phyloP scores from a whole-genome alignment of 352 stramenopile species.

The Globisporangium splendens region DNA sequence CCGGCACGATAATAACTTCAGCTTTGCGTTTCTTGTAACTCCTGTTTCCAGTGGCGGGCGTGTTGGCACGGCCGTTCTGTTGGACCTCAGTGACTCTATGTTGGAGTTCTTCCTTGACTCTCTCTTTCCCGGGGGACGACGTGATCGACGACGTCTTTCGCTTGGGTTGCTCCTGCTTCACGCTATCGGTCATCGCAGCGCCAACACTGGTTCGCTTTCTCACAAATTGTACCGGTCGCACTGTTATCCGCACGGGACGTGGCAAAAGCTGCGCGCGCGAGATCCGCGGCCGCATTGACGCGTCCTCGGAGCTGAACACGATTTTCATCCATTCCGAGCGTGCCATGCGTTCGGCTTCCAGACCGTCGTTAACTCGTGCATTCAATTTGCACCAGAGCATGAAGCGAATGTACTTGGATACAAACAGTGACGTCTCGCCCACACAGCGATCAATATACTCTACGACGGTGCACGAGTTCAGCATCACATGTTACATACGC shows the following conservation, averaged over 20 bases:
- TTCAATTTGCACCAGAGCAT: conserved; percentile 55
- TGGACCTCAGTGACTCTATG: background rate
- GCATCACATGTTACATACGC: conserved; percentile 5
- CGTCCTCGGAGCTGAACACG: conserved; percentile 46
- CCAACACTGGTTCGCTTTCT: conserved; percentile 17
- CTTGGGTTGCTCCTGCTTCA: conserved; percentile 2
- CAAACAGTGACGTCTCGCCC: conserved; percentile 22
- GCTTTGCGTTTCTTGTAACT: conserved; percentile 13
- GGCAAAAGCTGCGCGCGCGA: conserved; percentile 41
- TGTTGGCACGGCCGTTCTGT: conserved; percentile 9
- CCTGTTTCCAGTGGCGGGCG: background rate
- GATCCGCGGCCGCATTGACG: conserved; percentile 15
- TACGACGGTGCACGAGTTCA: conserved; percentile 14
- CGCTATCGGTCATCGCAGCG: conserved; percentile 3
- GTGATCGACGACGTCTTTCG: background rate
- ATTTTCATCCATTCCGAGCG: conserved; percentile 84
- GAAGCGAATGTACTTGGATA: conserved; percentile 40
- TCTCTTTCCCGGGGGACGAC: conserved; percentile 4
- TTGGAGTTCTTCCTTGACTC: conserved; percentile 1
- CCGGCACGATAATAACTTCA: conserved; percentile 2
- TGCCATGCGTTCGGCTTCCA: conserved; percentile 32
- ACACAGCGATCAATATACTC: conserved; percentile 52
- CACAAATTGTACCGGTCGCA: conserved; percentile 44
- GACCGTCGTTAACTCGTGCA: conserved; percentile 24
- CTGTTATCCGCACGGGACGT: conserved; percentile 57